Conservation (phyloP, 2,329 filamentous ascomycete species). For the Sclerotinia spermophila region DNA sequence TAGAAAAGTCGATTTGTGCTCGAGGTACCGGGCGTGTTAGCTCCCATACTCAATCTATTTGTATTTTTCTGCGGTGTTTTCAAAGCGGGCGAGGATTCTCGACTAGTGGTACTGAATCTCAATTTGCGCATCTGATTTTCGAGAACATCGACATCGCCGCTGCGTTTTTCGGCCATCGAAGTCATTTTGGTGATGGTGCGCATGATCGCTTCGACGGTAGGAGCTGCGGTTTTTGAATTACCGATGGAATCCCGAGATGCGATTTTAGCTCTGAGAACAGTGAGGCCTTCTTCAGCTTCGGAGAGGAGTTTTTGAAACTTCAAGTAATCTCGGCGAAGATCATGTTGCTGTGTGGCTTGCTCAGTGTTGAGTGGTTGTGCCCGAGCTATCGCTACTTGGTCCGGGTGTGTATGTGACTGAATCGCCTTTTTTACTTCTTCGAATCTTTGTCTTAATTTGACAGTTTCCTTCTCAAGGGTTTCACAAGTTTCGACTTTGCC, state of each 20-base stretch:
- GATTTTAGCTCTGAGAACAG: conserved; percentile 74
- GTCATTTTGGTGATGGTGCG: conserved; percentile 93
- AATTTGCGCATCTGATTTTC: conserved; percentile 82
- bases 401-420: conserved; percentile 63
- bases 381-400: conserved; percentile 59
- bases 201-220: conserved; percentile 87
- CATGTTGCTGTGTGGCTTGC: conserved; percentile 77
- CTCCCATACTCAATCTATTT: conserved; percentile 27
- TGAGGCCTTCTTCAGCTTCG: conserved; percentile 75
- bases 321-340: conserved; percentile 73
- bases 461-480: conserved; percentile 65
- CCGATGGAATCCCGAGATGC: conserved; percentile 54
- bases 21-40: conserved; percentile 25
- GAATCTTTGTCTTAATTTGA: conserved; percentile 69
- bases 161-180: conserved; percentile 84
- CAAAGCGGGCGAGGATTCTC: conserved; percentile 45
- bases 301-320: conserved; percentile 70
- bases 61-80: conserved; percentile 35
- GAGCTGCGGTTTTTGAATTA: conserved; percentile 47
- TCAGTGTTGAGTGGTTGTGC: conserved; percentile 78
- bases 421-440: conserved; percentile 77
- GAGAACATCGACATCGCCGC: conserved; percentile 83
- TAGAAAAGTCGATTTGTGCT: conserved; percentile 33
- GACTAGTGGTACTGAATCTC: conserved; percentile 45
- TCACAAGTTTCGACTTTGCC: conserved; percentile 66